phyloP scores from a whole-genome alignment of 2,329 filamentous ascomycete genomes.

The Pestalotiopsis sp. region DNA sequence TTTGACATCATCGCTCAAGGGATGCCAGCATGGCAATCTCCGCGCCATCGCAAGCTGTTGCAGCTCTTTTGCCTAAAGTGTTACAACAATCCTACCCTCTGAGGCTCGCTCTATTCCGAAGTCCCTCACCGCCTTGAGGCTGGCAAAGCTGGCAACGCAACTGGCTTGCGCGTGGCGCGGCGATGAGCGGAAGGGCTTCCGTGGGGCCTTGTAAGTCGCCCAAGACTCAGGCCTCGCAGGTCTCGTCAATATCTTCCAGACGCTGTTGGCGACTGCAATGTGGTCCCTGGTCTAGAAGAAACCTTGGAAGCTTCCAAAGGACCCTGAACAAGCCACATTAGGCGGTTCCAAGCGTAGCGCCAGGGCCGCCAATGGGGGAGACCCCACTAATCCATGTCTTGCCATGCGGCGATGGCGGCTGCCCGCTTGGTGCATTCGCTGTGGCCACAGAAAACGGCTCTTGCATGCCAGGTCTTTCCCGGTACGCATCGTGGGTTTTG shows the following conservation, averaged over 20 bases:
- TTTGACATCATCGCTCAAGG: slow-evolving; percentile 5
- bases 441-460: not conserved
- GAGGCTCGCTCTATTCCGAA: not conserved
- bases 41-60: not conserved
- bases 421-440: not conserved
- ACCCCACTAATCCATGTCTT: slow-evolving; percentile 2
- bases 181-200: not conserved
- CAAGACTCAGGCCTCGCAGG: not conserved
- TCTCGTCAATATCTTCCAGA: not conserved
- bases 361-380: not conserved
- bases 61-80: slow-evolving; percentile 11
- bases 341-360: not conserved
- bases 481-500: not conserved
- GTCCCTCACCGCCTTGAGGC: slow-evolving; percentile 7
- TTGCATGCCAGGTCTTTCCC: not conserved
- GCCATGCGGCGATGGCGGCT: slow-evolving; percentile 2
- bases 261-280: not conserved
- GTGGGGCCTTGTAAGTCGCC: not conserved
- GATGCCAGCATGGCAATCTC: slow-evolving; percentile 2
- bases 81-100: slow-evolving; percentile 11
- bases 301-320: slow-evolving; percentile 6
- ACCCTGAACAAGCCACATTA: slow-evolving; percentile 8
- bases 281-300: slow-evolving; percentile 5
- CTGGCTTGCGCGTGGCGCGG: not conserved
- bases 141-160: too few relatives aligned